Evolutionary conservation across 2,329 filamentous ascomycete genomes (phyloP).

Genomic region (Cucurbitaria berberidis): DNA sequence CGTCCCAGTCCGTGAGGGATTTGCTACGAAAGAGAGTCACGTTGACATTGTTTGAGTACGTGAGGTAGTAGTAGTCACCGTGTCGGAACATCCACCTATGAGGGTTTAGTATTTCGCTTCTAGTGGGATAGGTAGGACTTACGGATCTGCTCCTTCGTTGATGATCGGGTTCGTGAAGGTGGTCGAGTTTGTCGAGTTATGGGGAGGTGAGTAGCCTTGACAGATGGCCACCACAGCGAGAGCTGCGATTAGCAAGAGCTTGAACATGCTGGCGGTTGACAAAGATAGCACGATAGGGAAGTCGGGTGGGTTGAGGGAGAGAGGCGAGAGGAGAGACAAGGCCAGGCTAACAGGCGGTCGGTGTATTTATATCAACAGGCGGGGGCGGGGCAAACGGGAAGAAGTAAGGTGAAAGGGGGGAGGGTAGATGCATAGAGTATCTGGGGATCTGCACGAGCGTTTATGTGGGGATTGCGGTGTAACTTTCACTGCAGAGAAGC

Average conservation of each 20-base stretch:
- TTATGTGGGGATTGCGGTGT: conserved; percentile 3
- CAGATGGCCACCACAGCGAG: conserved; percentile 24
- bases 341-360: neutral
- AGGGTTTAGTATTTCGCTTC: neutral
- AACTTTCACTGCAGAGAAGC: neutral
- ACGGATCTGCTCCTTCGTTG: conserved; percentile 53
- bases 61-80: conserved; percentile 54
- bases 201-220: conserved; percentile 20
- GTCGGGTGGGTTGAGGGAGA: neutral
- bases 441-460: conserved; percentile 8
- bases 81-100: conserved; percentile 53
- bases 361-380: conserved; percentile 9
- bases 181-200: conserved; percentile 20
- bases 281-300: neutral
- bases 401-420: conserved; percentile 5
- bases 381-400: no score
- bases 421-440: conserved; percentile 4
- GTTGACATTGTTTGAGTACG: conserved; percentile 53
- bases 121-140: conserved; percentile 11
- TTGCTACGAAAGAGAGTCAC: conserved; percentile 53
- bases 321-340: neutral
- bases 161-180: conserved; percentile 57
- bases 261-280: conserved; percentile 22
- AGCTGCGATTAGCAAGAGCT: conserved; percentile 20
- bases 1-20: conserved; percentile 53